These are phyloP conservation scores for Peronospora belbahrii DNA, from an alignment of 352 stramenopile genomes.

Conservation along the genomic window DNA sequence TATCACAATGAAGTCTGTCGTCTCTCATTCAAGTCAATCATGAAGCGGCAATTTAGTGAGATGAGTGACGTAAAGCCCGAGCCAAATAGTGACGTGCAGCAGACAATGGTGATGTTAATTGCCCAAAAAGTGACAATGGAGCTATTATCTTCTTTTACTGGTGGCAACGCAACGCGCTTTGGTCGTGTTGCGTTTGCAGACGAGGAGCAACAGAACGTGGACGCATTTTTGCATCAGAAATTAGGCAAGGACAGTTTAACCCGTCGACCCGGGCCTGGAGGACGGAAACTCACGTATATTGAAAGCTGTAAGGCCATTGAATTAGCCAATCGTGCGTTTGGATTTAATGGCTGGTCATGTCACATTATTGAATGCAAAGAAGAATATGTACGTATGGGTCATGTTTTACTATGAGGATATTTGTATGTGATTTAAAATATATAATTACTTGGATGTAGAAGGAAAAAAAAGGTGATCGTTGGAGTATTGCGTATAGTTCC, in stretches of 20 bases:
- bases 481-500: constrained; percentile 70
- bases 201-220: constrained; percentile 46
- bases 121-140: constrained; percentile 25
- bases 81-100: constrained; percentile 27
- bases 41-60: constrained; percentile 39
- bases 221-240: constrained; percentile 77
- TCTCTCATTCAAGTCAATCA: too few species aligned
- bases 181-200: constrained; percentile 46
- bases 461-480: constrained; percentile 59
- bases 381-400: constrained; percentile 69
- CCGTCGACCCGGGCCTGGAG: constrained; percentile 54
- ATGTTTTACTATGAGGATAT: too few species aligned
- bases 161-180: constrained; percentile 28
- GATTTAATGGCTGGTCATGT: constrained; percentile 85
- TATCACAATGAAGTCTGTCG: constrained; percentile 4
- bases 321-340: constrained; percentile 82
- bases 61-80: constrained; percentile 9
- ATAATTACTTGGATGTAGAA: constrained; percentile 27
- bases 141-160: constrained; percentile 3
- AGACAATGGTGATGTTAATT: constrained; percentile 33
- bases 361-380: constrained; percentile 80
- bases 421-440: too few species aligned
- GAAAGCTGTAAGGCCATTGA: constrained; percentile 87
- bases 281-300: constrained; percentile 77
- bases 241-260: constrained; percentile 69